Evolutionary conservation across 164 flowering plant genomes (phyloP), one percentile per base, ranked within the genome.

Genomic region (Saururus chinensis): DNA sequence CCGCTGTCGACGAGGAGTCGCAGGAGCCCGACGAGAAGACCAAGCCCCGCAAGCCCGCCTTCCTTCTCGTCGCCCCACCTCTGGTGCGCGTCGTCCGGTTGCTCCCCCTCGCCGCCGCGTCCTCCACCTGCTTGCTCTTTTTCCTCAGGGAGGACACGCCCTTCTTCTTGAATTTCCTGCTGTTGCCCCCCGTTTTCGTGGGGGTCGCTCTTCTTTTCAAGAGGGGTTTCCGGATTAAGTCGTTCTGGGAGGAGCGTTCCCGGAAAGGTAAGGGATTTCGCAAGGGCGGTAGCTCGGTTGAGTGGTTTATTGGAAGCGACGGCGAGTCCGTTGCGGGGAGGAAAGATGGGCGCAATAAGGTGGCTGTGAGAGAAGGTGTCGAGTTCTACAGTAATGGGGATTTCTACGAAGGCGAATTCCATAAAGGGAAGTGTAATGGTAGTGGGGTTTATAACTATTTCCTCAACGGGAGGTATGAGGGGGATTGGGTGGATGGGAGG

Each of bases 351-450:
- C 65, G 65, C 4, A 30, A 30, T 2, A 30, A 30, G 70, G 56
- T 21, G 53, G 61, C 67, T 41, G 64, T 79, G 1, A 60, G 82
- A 24, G 92, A 85, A 71, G 91, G 92, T 3, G 89, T 92, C 4
- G 95, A 88, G 76, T 75, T 86, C 55, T 90, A 86, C 80, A 81
- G 89, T 70, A 93, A 86, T 74, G 98, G 98, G 0, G 97, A 93
- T 67, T 78, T 76, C 63, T 90, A 93, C 62, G 98, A 93, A 57
- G 98, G 98, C 7, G 98, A 93, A 55, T 90, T 90, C 68, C 83
- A 86, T 56, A 81, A 82, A 55, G 95, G 96, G 49, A 85, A 71
- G 76, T 68, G 85, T 51, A 85, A 82, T 66, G 97, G 97, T 1
- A 89, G 97, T 71, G 98, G 97, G 40, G 98, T 90, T 6, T 90